Evolutionary conservation across 169 alveolate genomes (phyloP).

Genomic region (Besnoitia besnoiti): DNA sequence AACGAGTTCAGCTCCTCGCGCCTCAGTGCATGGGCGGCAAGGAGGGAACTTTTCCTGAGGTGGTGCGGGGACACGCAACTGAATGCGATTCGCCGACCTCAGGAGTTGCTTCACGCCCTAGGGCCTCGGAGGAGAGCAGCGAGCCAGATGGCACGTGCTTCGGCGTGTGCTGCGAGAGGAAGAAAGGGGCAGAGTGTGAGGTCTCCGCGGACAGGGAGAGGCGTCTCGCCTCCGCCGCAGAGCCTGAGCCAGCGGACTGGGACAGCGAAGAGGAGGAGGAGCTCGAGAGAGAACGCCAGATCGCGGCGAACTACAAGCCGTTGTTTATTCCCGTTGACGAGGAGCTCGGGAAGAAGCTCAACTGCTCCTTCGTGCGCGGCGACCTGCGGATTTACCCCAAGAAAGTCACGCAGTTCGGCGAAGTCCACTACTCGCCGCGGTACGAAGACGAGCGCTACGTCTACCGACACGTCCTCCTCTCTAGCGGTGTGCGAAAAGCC

Average conservation of each 20-base stretch:
- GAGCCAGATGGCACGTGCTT: too few species aligned
- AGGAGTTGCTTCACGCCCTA: too few species aligned
- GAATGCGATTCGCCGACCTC: too few species aligned
- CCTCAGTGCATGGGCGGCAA: too few species aligned
- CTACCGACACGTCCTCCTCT: conserved; percentile 83
- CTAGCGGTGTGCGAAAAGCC: conserved; percentile 82
- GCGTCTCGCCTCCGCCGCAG: too few species aligned
- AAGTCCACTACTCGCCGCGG: conserved; percentile 80
- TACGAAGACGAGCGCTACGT: conserved; percentile 84
- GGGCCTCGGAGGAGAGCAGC: too few species aligned
- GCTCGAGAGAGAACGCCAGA: background rate
- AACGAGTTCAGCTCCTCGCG: too few species aligned
- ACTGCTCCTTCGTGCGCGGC: background rate
- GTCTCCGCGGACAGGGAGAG: background rate
- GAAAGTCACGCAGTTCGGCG: conserved; percentile 1
- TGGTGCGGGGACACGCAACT: too few species aligned
- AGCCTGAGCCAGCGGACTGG: background rate
- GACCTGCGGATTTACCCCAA: conserved; percentile 18
- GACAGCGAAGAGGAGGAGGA: conserved; percentile 5
- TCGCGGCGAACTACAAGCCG: background rate
- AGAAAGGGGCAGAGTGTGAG: background rate
- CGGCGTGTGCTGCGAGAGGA: too few species aligned
- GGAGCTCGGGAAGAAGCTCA: background rate
- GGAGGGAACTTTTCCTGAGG: too few species aligned
- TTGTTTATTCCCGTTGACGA: background rate